Evolutionary conservation across 345 rosid genomes (phyloP).

Genomic region (Camelina hispida): DNA sequence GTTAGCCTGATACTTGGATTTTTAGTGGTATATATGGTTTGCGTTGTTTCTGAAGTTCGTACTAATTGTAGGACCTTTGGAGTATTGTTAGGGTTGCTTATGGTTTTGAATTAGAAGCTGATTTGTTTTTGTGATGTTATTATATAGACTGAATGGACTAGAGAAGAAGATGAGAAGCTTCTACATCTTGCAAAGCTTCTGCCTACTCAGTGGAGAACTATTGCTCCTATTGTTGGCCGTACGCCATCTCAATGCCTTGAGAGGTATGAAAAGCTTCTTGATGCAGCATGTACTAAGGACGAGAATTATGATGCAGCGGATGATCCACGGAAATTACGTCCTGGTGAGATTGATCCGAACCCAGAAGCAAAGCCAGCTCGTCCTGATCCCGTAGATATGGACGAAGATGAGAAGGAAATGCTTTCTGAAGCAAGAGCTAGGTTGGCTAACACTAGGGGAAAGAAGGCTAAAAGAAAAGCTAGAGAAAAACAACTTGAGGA

Average conservation of each 20-base stretch:
- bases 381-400: conserved; percentile 99
- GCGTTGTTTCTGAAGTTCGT: background rate
- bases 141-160: conserved; percentile 96
- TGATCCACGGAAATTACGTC: conserved; percentile 94
- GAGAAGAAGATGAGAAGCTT: conserved; percentile 99
- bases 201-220: conserved; percentile 99
- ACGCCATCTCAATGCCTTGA: conserved; percentile 99
- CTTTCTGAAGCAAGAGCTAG: conserved; percentile 99
- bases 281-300: conserved; percentile 96
- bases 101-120: conserved; percentile 19
- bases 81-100: background rate
- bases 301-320: conserved; percentile 95
- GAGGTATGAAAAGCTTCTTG: conserved; percentile 95
- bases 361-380: conserved; percentile 99
- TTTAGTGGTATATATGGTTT: conserved; percentile 2
- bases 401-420: conserved; percentile 99
- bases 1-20: background rate
- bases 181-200: conserved; percentile 98
- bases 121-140: conserved; percentile 24
- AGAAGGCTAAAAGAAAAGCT: conserved; percentile 97
- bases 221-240: conserved; percentile 99
- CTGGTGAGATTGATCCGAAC: conserved; percentile 98
- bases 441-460: conserved; percentile 92
- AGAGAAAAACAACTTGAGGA: conserved; percentile 99
- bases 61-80: background rate